phyloP scores from a whole-genome alignment of 179 eudicot genomes.

The Beta macrorhiza region DNA sequence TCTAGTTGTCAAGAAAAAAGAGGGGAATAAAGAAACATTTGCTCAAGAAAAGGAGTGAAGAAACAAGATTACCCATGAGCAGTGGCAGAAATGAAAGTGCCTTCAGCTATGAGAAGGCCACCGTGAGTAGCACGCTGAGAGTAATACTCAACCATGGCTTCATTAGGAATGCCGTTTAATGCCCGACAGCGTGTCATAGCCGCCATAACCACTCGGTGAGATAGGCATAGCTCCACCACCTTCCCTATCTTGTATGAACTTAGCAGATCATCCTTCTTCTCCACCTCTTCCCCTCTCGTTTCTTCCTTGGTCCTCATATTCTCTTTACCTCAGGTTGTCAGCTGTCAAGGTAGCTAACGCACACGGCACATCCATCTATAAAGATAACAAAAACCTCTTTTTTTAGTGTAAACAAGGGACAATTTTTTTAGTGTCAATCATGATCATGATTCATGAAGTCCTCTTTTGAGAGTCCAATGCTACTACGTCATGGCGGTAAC shows the following conservation, averaged over 20 bases:
- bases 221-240: slow-evolving; percentile 38
- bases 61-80: slow-evolving; percentile 53
- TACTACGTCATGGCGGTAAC: neutral
- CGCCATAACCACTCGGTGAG: slow-evolving; percentile 75
- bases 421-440: neutral
- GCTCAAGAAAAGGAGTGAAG: neutral
- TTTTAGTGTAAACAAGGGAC: neutral
- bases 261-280: slow-evolving; percentile 24
- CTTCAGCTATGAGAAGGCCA: slow-evolving; percentile 73
- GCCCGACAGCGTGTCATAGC: slow-evolving; percentile 91
- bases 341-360: neutral
- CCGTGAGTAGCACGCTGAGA: slow-evolving; percentile 65
- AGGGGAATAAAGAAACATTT: neutral
- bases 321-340: neutral
- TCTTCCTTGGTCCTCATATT: slow-evolving; percentile 3
- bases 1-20: neutral
- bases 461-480: neutral
- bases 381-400: neutral
- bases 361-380: too few relatives aligned
- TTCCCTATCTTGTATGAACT: slow-evolving; percentile 44
- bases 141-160: slow-evolving; percentile 60
- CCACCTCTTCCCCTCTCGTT: neutral
- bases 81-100: slow-evolving; percentile 56
- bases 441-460: neutral
- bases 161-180: slow-evolving; percentile 51